Evolutionary conservation across 208 protist species (phyloP), one percentile per base, ranked within the genome.

Genomic region (Angomonas ambiguus): DNA sequence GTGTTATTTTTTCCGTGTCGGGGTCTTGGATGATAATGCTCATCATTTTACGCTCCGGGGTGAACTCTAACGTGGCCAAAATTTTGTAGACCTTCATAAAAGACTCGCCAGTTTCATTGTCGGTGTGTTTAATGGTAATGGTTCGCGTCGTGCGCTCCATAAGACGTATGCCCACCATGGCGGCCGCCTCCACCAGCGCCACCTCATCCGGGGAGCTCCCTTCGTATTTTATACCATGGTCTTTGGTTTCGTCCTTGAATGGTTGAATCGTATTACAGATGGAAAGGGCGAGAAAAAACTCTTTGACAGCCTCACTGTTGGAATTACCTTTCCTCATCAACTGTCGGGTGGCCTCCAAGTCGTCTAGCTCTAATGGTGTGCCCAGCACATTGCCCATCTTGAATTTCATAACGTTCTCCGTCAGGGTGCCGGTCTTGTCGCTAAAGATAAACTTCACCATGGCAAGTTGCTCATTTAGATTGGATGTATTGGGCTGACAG

Each of bases 381-480:
- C 88, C 87, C n/a, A 83, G 69, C 28, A 92, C 80, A 56, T 91
- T 85, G 41, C 88, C 84, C 3, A 55, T 57, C 55, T 88, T 90
- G 66, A 88, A 97, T 61, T 83, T 76, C 94, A 97, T 97, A 1
- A 88, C 74, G 64, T 96, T 97, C 74, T 96, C 87, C 28, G 94
- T 97, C 11, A 97, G 77, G 10, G 91, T 96, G n/a, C 91, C 94
- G 0, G 94, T 96, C 67, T 96, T 96, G 75, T 96, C 94, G 20
- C 74, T 90, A 67, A 97, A 97, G 59, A 96, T 96, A 68, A 89
- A 93, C 53, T 81, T 74, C 51, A 97, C 79, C 75, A 95, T 79
- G 8, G 84, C 83, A 16, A 96, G 77, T 75, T 95, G 84, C 78
- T 97, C 93, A 76, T 97, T 97, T 8, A 97, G 75, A 70, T 96